Conservation (phyloP, 192 early-diverging fungal species). For the Spizellomyces sp. region DNA sequence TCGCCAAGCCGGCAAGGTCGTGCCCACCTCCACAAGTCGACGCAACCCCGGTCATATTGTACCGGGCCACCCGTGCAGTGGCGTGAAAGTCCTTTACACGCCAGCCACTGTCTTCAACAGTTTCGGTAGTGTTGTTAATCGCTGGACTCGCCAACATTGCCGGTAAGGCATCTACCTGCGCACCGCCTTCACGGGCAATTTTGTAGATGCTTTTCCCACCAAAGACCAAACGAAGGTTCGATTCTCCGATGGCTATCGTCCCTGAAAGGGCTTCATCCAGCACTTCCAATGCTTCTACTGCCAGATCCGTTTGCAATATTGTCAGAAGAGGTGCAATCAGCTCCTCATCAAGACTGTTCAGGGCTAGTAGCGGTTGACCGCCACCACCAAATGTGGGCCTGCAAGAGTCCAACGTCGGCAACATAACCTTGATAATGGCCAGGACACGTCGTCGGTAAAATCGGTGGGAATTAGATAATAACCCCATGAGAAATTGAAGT, state of each 20-base stretch:
- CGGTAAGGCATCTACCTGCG: background rate
- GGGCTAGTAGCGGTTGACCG: constrained; percentile 17
- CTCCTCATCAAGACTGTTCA: constrained; percentile 50
- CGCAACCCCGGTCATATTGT: constrained; percentile 45
- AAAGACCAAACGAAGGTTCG: constrained; percentile 38
- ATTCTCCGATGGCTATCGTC: constrained; percentile 19
- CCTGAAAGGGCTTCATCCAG: constrained; percentile 60
- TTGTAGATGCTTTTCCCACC: constrained; percentile 44
- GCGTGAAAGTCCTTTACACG: constrained; percentile 25
- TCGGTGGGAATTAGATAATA: constrained; percentile 63
- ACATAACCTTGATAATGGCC: constrained; percentile 64
- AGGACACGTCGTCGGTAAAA: constrained; percentile 68
- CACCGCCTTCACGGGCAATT: constrained; percentile 39
- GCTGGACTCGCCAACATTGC: constrained; percentile 6
- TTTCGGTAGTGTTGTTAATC: background rate
- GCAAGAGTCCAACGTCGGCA: constrained; percentile 57
- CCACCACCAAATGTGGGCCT: background rate
- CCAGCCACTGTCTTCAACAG: constrained; percentile 36
- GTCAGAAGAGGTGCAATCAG: constrained; percentile 69
- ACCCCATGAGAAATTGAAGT: constrained; percentile 62
- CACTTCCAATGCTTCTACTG: constrained; percentile 70
- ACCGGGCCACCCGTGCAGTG: constrained; percentile 34
- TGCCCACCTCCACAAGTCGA: constrained; percentile 34
- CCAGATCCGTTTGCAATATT: constrained; percentile 64
- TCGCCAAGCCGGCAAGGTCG: constrained; percentile 7